Evolutionary conservation across 2,329 filamentous ascomycete species (phyloP), one percentile per base, ranked within the genome.

Genomic region (Aspergillus tubingensis): DNA sequence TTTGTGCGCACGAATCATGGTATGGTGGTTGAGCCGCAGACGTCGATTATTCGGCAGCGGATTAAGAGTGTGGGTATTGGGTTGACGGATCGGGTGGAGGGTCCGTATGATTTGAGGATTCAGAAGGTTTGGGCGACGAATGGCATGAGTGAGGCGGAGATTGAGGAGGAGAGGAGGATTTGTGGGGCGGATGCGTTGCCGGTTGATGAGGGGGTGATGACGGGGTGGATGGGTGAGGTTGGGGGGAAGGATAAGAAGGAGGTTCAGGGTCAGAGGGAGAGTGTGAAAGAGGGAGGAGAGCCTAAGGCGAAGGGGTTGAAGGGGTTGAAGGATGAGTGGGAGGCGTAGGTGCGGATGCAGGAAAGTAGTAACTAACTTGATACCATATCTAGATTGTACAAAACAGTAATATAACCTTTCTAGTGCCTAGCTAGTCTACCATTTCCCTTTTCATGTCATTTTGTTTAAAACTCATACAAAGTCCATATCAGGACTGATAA

Each of bases 1-100:
- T 98, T 99, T 77, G 94, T 99, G 61, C 85, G 95, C 64, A 99
- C 95, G 13, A 98, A 97, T 73, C 87, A 96, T 71, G 95, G 95
- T 6, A 87, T 91, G 69, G 91, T 96, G 1, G 88, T 97, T 5
- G 93, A 98, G 79, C 95, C 95, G 32, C 94, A 98, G 81, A 88
- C 89, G 11, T 92, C 96, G 75, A 88, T 99, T 77, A 79, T 97
- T 74, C 86, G 90, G 63, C 90, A 96, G 70, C 93, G 92, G 76
- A 88, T 99, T 30, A 85, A 87, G 72, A 96, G 88, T 27, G 82
- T 99, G 19, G 95, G 95, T 1, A 87, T 98, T 59, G 92, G 92
- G 5, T 77, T 97, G 71, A 97, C 92, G 57, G 95, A 99, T 76
- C 85, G 95, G 15, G 85, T 96, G 39, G 90, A 92, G 6, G 95